Base-by-base conservation (phyloP, 2,329 filamentous ascomycete species). In the Drechslerella stenobrocha region DNA sequence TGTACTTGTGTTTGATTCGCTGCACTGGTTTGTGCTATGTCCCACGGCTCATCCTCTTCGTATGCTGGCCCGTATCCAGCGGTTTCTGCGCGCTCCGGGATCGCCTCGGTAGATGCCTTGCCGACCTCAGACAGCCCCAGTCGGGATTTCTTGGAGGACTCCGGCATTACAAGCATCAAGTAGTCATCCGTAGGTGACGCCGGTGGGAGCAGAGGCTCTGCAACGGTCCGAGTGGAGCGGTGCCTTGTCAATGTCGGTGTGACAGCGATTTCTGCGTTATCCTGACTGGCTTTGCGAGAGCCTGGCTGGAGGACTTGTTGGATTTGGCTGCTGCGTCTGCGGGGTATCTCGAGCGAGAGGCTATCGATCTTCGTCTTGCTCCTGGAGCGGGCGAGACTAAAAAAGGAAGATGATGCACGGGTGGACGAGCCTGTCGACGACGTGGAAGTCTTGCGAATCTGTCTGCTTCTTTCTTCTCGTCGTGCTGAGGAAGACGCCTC, bases 241-340 rank as follows among this genome's bases (percentile, higher is more conserved):
- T 47, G 53, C 46, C 58, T 58, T 3, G 35, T 53, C 48, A 13
- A 7, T 9, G 37, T 42, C 11, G 28, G 28, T 18, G 61, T 58
- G 8, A 52, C 52, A 2, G 61, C 58, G 15, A 66, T 51, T 8
- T 66, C 53, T 4, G 61, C 8, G 15, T n/a, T 66, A 28, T 66
- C 61, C 34, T 66, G 61, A 23, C 61, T 66, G 4, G 47, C 47
- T 37, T 66, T 66, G 7, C 61, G 55, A 18, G 61, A 66, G n/a
- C 61, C 42, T 4, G 61, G 53, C 30, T 58, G 52, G 28, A 58
- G 20, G 3, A 66, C 53, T 18, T 66, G 47, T 2, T 52, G 61
- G 24, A 66, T 35, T 18, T 47, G 47, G 13, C 61, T 45, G 30
- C 30, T 58, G 18, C 52, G 48, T 32, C 47, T 45, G 11, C 48